phyloP scores from a whole-genome alignment of 441 rosid species.

The California macrophylla region DNA sequence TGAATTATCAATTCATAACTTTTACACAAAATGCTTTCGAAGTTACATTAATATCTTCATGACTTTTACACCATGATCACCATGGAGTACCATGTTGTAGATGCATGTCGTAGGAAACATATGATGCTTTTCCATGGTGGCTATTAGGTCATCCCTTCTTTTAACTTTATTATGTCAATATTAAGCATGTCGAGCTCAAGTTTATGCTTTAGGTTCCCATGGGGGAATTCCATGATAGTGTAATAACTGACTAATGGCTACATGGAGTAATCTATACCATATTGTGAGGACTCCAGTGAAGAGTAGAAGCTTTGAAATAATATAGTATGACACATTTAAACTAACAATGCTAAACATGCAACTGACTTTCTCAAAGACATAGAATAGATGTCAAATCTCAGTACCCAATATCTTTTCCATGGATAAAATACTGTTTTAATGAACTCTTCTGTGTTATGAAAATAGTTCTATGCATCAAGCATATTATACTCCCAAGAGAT shows the following conservation, averaged over 20 bases:
- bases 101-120: background rate
- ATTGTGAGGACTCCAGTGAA: background rate
- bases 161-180: background rate
- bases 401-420: background rate
- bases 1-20: background rate
- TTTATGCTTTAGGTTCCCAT: background rate
- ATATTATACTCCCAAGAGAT: background rate
- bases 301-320: background rate
- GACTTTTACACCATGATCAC: background rate
- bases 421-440: background rate
- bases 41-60: background rate
- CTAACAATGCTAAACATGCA: background rate
- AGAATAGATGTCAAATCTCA: slow-evolving; percentile 2
- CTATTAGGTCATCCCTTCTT: background rate
- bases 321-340: background rate
- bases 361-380: background rate
- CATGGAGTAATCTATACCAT: background rate
- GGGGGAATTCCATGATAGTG: background rate
- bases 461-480: background rate
- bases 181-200: background rate
- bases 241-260: background rate
- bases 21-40: background rate
- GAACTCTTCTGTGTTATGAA: background rate
- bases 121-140: background rate
- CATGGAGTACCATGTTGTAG: background rate